Conservation (phyloP, 495 filamentous ascomycete genomes). For the Corynascus novoguineensis region DNA sequence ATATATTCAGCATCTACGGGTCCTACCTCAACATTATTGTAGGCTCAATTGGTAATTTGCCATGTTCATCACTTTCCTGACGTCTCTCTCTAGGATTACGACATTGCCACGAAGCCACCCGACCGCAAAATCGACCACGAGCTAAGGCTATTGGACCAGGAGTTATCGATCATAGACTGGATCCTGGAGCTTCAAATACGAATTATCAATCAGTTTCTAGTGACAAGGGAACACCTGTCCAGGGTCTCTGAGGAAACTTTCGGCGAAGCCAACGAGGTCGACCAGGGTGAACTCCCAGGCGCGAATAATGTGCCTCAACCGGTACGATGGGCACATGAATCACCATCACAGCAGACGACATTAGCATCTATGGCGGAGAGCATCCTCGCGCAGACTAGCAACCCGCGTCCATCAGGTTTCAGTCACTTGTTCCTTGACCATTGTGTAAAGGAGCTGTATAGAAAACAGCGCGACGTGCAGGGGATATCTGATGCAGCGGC, state of each 20-base stretch:
- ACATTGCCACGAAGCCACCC: slow-evolving; percentile 29
- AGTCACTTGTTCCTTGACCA: not conserved
- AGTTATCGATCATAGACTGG: slow-evolving; percentile 32
- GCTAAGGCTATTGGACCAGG: slow-evolving; percentile 34
- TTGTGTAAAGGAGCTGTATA: not conserved
- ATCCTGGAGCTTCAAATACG: slow-evolving; percentile 22
- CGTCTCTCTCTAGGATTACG: slow-evolving; percentile 26
- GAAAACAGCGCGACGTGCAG: not conserved
- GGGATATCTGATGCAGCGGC: not conserved
- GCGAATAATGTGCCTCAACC: too few relatives aligned
- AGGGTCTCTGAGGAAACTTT: not conserved
- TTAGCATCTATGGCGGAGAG: not conserved
- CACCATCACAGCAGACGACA: not conserved
- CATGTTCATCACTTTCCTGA: not conserved
- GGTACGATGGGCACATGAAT: not conserved
- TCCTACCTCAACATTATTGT: slow-evolving; percentile 31
- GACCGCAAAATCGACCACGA: slow-evolving; percentile 35
- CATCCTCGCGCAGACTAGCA: not conserved
- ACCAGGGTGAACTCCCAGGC: not conserved
- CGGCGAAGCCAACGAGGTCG: not conserved
- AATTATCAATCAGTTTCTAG: slow-evolving; percentile 22
- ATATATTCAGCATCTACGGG: slow-evolving; percentile 33
- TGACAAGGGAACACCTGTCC: not conserved
- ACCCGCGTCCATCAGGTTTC: not conserved
- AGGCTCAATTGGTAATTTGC: not conserved